Evolutionary conservation across 2,329 filamentous ascomycete species (phyloP), one percentile per base, ranked within the genome.

Genomic region (Raffaelea deltoideospora): DNA sequence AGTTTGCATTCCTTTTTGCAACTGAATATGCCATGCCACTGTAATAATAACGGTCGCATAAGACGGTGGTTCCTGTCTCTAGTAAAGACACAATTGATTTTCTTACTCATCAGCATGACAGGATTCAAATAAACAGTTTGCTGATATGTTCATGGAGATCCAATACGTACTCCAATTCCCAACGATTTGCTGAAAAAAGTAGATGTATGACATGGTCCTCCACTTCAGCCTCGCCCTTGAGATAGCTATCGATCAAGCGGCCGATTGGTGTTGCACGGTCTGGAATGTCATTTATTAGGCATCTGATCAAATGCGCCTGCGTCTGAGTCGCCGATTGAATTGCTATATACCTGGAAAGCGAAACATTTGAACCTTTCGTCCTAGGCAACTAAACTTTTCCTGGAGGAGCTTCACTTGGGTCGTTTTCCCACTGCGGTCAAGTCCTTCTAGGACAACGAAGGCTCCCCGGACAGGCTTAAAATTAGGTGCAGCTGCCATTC

Each of bases 11-110:
- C 31, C 73, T 65, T 53, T 96, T 96, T 4, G 90, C 88, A 0
- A 85, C 84, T 19, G 79, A 85, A 61, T 96, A 98, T 34, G 95
- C 85, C 39, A 87, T 82, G 37, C 90, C 90, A 17, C 82, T 90
- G 63, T 94, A 88, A 54, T 92, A 93, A 61, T 96, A 98, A 33
- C 90, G 77, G 57, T 98, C 90, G 46, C 88, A 77, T 28, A 98
- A 65, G 23, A 98, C 68, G 0, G 75, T 90, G 17, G 67, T 76
- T 9, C 88, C 87, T 2, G 63, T 55, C 1, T 63, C 59, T 6
- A 95, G 56, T 6, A 71, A 60, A 1, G 57, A 39, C 15, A 62
- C 51, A 32, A 78, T 76, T 34, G 58, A 58, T 45, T 64, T 60
- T 3, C 69, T 73, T 17, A 8, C 10, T 7, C 19, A 18, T 13